Evolutionary conservation across 371 early-diverging fungal genomes (phyloP).

Genomic region (Lichtheimia ornata): DNA sequence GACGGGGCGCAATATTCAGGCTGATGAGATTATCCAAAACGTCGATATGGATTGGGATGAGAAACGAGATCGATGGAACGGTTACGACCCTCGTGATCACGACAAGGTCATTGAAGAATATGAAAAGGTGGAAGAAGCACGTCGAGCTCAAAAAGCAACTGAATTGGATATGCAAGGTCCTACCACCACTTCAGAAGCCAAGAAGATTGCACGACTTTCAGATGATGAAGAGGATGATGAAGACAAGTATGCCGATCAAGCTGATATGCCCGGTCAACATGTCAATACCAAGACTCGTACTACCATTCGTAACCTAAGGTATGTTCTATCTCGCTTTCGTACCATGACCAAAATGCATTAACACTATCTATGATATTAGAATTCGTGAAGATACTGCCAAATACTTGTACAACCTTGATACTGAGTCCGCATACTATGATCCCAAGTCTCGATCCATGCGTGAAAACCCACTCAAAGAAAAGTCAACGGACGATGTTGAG

Average conservation of each 20-base stretch:
- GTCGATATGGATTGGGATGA: conserved; percentile 89
- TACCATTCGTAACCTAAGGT: conserved; percentile 94
- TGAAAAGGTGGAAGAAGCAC: conserved; percentile 88
- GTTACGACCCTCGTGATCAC: conserved; percentile 91
- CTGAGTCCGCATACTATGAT: conserved; percentile 96
- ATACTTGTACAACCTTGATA: conserved; percentile 92
- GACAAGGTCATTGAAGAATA: conserved; percentile 81
- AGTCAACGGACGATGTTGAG: conserved; percentile 53
- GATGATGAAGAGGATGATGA: conserved; percentile 84
- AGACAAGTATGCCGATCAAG: conserved; percentile 89
- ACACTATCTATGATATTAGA: conserved; percentile 36
- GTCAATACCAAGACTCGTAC: conserved; percentile 90
- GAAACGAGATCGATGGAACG: conserved; percentile 97
- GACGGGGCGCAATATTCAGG: conserved; percentile 81
- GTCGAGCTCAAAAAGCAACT: conserved; percentile 78
- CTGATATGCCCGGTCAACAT: conserved; percentile 90
- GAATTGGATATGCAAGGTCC: conserved; percentile 73
- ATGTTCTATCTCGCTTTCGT: conserved; percentile 3
- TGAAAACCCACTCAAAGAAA: conserved; percentile 85
- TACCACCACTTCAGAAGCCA: conserved; percentile 56
- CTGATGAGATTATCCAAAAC: conserved; percentile 85
- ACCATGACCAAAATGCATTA: neutral
- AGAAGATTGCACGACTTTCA: conserved; percentile 53
- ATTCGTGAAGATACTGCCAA: conserved; percentile 99
- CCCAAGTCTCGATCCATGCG: conserved; percentile 99